Evolutionary conservation across 176 grass and related monocot species (phyloP).

Genomic region (Carex littledalei): DNA sequence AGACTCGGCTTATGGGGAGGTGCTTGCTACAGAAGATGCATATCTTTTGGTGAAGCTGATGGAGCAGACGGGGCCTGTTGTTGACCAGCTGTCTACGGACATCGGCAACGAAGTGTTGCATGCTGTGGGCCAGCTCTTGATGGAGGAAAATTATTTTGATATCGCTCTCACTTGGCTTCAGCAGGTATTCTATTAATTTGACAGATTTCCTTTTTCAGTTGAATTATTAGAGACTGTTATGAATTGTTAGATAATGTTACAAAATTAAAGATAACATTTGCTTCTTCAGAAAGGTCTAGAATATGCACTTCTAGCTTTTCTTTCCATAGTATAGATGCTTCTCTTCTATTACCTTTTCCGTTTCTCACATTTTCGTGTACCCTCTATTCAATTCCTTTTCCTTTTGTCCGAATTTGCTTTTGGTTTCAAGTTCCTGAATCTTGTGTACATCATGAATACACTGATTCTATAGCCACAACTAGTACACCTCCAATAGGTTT

Average conservation of each 20-base stretch:
- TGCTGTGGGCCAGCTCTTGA: slow-evolving; percentile 70
- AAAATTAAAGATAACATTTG: not conserved
- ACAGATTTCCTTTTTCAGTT: slow-evolving; percentile 7
- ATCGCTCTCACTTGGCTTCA: slow-evolving; percentile 88
- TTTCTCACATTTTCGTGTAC: not conserved
- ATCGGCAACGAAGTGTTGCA: slow-evolving; percentile 74
- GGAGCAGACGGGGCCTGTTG: slow-evolving; percentile 86
- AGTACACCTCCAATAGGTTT: not conserved
- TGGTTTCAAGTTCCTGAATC: not conserved
- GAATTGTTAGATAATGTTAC: not conserved
- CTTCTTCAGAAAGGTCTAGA: not conserved
- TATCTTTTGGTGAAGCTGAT: slow-evolving; percentile 88
- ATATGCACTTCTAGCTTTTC: not conserved
- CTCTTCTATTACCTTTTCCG: not conserved
- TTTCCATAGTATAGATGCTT: not conserved
- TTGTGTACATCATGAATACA: not conserved
- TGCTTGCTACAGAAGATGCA: slow-evolving; percentile 73
- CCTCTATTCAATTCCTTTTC: not conserved
- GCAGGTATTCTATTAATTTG: slow-evolving; percentile 47
- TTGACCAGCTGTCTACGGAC: slow-evolving; percentile 79
- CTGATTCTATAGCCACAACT: not conserved
- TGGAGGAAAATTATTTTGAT: slow-evolving; percentile 89
- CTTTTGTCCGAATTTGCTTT: not conserved
- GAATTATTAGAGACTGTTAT: not conserved
- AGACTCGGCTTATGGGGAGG: slow-evolving; percentile 75